A percentile compares a stretch with the other conserved stretches of the same genome.
These are phyloP conservation scores for Talaromyces piceae DNA, from an alignment of 2,329 filamentous ascomycete species.

Conservation along the genomic window DNA sequence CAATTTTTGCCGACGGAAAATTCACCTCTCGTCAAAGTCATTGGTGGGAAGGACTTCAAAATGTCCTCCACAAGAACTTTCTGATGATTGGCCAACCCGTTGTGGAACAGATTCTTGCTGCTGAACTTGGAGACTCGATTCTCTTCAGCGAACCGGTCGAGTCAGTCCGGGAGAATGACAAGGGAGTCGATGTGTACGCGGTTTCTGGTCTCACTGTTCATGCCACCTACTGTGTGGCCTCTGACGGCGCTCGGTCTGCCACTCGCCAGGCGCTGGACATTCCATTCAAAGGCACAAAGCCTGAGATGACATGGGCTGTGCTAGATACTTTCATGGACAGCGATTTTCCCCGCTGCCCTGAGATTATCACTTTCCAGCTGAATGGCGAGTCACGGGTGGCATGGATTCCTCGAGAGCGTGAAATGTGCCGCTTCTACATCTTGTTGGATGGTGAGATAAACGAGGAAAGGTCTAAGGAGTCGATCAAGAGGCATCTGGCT, in stretches of 20 bases:
- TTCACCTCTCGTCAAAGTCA: slow-evolving; percentile 7
- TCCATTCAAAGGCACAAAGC: slow-evolving; percentile 7
- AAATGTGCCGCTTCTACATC: slow-evolving; percentile 6
- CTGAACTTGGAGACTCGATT: background rate
- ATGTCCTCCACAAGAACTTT: slow-evolving; percentile 6
- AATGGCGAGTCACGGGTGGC: slow-evolving; percentile 4
- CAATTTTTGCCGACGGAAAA: slow-evolving; percentile 4
- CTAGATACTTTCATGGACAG: slow-evolving; percentile 8
- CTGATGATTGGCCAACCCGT: slow-evolving; percentile 9
- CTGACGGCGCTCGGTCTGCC: slow-evolving; percentile 4
- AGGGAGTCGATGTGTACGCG: slow-evolving; percentile 1
- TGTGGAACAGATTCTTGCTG: slow-evolving; percentile 4
- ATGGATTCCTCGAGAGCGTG: slow-evolving; percentile 8
- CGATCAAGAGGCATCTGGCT: slow-evolving; percentile 5
- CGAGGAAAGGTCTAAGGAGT: slow-evolving; percentile 4
- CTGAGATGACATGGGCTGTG: slow-evolving; percentile 8
- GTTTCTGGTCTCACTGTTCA: background rate
- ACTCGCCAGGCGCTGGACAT: slow-evolving; percentile 2
- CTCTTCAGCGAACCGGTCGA: slow-evolving; percentile 1
- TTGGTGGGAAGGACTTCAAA: slow-evolving; percentile 4
- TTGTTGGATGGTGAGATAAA: slow-evolving; percentile 4
- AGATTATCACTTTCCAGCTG: slow-evolving; percentile 7
- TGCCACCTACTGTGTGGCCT: slow-evolving; percentile 3
- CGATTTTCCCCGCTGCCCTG: slow-evolving; percentile 4
- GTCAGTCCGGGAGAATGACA: background rate